These are phyloP conservation scores for Solanum chiquidenum DNA, from an alignment of 257 asterid genomes.

Conservation along the genomic window DNA sequence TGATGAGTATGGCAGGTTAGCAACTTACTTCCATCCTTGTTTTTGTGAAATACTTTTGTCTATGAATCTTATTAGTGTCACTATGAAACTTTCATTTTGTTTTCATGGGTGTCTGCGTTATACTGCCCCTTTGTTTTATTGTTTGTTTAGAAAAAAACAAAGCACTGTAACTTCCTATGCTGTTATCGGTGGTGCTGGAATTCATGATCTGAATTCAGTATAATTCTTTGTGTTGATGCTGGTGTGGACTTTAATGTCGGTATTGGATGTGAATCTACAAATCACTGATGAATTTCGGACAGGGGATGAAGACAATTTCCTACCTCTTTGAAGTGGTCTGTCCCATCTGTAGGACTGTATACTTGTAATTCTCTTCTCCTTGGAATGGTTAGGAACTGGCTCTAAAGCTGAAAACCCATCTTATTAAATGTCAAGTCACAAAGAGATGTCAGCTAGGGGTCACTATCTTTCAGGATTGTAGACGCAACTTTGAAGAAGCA, in stretches of 20 bases:
- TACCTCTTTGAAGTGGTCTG: not conserved
- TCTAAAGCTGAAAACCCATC: not conserved
- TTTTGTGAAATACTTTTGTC: not conserved
- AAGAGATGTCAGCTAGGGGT: not conserved
- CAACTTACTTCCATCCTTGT: not conserved
- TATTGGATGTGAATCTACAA: not conserved
- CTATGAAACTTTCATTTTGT: not conserved
- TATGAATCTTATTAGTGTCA: not conserved
- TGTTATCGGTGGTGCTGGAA: not conserved
- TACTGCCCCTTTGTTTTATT: not conserved
- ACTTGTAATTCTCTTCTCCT: not conserved
- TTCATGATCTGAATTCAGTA: not conserved
- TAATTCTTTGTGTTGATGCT: not conserved
- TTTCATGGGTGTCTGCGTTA: not conserved
- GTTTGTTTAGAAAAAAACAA: not conserved
- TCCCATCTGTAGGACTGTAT: not conserved
- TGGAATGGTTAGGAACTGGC: not conserved
- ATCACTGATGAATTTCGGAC: not conserved
- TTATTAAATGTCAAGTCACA: not conserved
- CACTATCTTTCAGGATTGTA: not conserved
- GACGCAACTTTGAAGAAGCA: not conserved
- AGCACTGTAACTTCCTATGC: not conserved
- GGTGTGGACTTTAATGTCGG: not conserved
- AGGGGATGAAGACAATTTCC: not conserved
- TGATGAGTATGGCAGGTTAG: conserved; percentile 93